phyloP scores from a whole-genome alignment of 352 stramenopile genomes.

The Plasmopara muralis region DNA sequence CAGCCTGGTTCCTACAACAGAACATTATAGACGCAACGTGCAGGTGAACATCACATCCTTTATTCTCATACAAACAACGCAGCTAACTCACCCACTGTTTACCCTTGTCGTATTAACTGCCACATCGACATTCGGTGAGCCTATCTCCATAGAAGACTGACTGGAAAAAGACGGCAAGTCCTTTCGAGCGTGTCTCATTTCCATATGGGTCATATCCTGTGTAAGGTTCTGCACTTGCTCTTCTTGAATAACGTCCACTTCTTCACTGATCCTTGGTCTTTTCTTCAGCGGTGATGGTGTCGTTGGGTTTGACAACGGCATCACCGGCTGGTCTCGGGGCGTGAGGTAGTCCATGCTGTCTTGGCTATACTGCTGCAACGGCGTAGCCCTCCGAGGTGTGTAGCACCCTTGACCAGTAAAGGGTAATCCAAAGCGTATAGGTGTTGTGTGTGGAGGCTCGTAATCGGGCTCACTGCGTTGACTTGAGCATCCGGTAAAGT shows the following conservation, averaged over 20 bases:
- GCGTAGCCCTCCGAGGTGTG: constrained; percentile 21
- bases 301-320: constrained; percentile 74
- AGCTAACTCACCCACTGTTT: constrained; percentile 24
- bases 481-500: constrained; percentile 59
- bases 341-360: constrained; percentile 84
- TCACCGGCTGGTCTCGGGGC: constrained; percentile 72
- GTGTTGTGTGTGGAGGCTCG: constrained; percentile 33
- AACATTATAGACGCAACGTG: constrained; percentile 9
- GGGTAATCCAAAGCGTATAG: constrained; percentile 22
- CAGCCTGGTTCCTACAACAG: constrained; percentile 18
- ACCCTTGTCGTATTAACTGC: constrained; percentile 26
- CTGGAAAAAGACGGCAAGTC: constrained; percentile 43
- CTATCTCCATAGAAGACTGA: constrained; percentile 37
- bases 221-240: constrained; percentile 67
- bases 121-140: constrained; percentile 27
- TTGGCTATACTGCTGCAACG: constrained; percentile 73
- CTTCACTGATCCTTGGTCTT: constrained; percentile 35
- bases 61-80: background rate
- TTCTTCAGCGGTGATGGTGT: constrained; percentile 82
- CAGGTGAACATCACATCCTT: constrained; percentile 7
- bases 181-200: constrained; percentile 32
- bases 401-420: constrained; percentile 32
- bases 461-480: constrained; percentile 66
- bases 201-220: constrained; percentile 74
- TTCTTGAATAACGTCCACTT: constrained; percentile 36